Conservation (phyloP, 116 monocot species). For the Zostera marina region DNA sequence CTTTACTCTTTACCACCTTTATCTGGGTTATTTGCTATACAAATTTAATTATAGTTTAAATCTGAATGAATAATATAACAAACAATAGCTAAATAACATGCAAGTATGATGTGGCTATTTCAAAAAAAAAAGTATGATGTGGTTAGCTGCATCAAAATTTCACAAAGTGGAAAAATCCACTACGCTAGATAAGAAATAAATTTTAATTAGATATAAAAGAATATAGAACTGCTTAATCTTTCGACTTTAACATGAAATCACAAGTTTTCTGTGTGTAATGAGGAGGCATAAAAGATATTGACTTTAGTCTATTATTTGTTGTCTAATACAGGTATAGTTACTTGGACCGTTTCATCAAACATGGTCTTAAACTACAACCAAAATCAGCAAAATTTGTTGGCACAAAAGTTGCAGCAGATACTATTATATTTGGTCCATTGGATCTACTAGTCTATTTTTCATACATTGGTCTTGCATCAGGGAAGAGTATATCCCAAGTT, state of each 20-base stretch:
- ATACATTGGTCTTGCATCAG: slow-evolving; percentile 75
- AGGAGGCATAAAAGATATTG: too few relatives aligned
- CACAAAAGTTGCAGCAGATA: slow-evolving; percentile 73
- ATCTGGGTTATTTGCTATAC: neutral
- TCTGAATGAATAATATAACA: too few relatives aligned
- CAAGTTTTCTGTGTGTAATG: neutral
- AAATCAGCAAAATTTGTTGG: slow-evolving; percentile 76
- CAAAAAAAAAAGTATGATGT: too few relatives aligned
- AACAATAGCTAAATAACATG: too few relatives aligned
- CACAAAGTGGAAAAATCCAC: too few relatives aligned
- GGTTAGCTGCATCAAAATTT: too few relatives aligned
- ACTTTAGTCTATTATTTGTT: neutral
- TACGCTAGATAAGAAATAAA: too few relatives aligned
- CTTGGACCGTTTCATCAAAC: slow-evolving; percentile 58
- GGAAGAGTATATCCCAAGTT: slow-evolving; percentile 53
- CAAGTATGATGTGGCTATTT: too few relatives aligned
- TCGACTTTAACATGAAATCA: too few relatives aligned
- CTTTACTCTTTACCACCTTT: neutral
- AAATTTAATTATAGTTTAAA: neutral
- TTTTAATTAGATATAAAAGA: too few relatives aligned
- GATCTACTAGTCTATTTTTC: slow-evolving; percentile 88
- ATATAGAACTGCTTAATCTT: too few relatives aligned
- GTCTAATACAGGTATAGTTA: slow-evolving; percentile 57
- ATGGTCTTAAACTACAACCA: slow-evolving; percentile 39
- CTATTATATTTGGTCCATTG: slow-evolving; percentile 71